Base-by-base conservation (phyloP, 306 rosid genomes). In the Inga oerstediana region DNA sequence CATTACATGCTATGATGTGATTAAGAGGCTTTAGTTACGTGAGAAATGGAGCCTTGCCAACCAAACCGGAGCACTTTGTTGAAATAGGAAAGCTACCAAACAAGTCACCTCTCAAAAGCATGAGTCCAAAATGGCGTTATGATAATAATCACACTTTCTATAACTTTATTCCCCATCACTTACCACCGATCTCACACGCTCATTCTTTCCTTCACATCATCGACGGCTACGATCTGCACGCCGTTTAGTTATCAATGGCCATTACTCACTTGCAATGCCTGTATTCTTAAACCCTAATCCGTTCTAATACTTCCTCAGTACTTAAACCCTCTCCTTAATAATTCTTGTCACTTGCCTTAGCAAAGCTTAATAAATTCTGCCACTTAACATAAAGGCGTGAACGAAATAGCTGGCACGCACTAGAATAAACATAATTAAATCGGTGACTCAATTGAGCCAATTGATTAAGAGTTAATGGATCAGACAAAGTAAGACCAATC, bases 91-190 rank as follows among this genome's bases (percentile, higher is more conserved):
- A 59, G 66, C 66, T 59, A 10, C 66, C 14, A 10, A 2, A 12
- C 49, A 7, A 45, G 43, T 6, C 7, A 39, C 2, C 10, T 45
- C 11, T 12, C 66, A 22, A 52, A 79, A 68, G 77, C 78, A 14
- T 30, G 30, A 71, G 52, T 66, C 70, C 82, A 85, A 86, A 85
- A 81, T 88, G 81, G 52, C 80, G 59, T 78, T 86, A 78, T 79
- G 10, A 30, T 64, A 14, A 24, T 64, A 15, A 11, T 4, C 69
- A 0, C 83, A 82, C 27, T 24, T 52, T 56, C 10, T 7, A 56
- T 56, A 56, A 32, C 65, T 43, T 2, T 15, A 51, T 24, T 16
- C 8, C 51, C 43, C 44, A 52, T 77, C 58, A 12, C 27, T 24
- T 24, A 24, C 27, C 27, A 0, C 27, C 27, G 27, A 10, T 70